Evolutionary conservation across 805 yeast genomes (phyloP), one percentile per base, ranked within the genome.

Genomic region (Saccharomycodes ludwigii): DNA sequence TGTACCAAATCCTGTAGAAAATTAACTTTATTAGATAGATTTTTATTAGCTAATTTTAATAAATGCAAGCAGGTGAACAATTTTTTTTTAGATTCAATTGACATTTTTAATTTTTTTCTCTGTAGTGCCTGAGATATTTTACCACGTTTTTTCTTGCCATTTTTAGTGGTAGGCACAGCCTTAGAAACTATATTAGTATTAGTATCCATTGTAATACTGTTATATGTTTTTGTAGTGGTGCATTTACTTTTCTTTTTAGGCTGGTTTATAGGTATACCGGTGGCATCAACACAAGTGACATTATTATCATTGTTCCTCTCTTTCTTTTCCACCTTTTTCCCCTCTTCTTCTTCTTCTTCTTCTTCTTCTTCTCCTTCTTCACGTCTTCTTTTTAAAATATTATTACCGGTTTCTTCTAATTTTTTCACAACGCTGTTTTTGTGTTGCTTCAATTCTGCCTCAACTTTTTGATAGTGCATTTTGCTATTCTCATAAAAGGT

Each of bases 61-160:
- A 86, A 63, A 42, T 84, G 86, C 29, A 86, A 63, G 44, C 94
- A 73, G 47, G 88, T 79, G 22, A 80, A 75, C 29, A 85, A 50
- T 40, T 86, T 66, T 41, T 76, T 76, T 37, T 82, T 71, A 17
- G 86, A 77, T 46, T 83, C 94, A 34, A 73, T 65, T 0, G 79
- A 67, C 50, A 73, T 58, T 25, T 50, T 58, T 12, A 57, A 35
- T 31, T 50, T 44, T 18, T 47, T 24, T 8, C 47, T 40, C 10
- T 32, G 19, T 36, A 1, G 56, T 59, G 31, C 58, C 56, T 1
- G 61, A 40, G 10, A 60, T 41, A 37, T 64, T 48, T 24, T 60
- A 52, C 33, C 59, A 37, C 34, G 38, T 27, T 33, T 27, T 18
- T 34, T 37, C 29, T 31, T 36, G 29, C 31, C 30, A 19, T 30